Base-by-base conservation (phyloP, 345 rosid genomes). In the Aethionema arabicum region DNA sequence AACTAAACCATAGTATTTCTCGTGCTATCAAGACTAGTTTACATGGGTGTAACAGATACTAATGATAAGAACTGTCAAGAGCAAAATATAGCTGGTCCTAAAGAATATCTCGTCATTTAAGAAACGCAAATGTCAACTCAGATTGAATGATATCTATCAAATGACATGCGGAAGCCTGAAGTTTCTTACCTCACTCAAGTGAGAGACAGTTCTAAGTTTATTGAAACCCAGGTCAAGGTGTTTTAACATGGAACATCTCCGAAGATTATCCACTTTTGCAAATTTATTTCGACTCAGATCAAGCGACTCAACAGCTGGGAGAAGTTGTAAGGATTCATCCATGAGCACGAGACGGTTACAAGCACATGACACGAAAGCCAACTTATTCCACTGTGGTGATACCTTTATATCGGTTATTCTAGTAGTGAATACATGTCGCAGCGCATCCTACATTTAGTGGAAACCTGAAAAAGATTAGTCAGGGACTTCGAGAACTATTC, bases 321-420 rank as follows among this genome's bases (percentile, higher is more conserved):
- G 96, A 74, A 93, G 99, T 51, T 87, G 97, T 83, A 93, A 75
- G 5, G 97, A 90, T 76, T 90, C 99, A 49, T 93, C 99, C 99
- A 93, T 93, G 74, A 93, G 67, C 74, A 93, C 65, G 79, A 93
- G 73, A 46, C 86, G 78, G 69, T 93, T 93, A 67, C 88, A 83
- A 0, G 97, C 87, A 64, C 92, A 87, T 0, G 99, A 93, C 60
- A 93, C 85, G 64, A 86, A 93, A 15, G 85, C 78, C 75, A 93
- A 67, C 49, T 84, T 85, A n/a, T 80, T 84, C 99, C 99, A 93
- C 69, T 73, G 95, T 2, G 90, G 86, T 4, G 90, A 85, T 59
- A 85, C 85, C 84, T 80, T 84, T 51, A 90, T 90, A 64, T 93
- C 96, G 3, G 79, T 81, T 60, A 93, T 90, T 80, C 99, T 83